Evolutionary conservation across 345 rosid genomes (phyloP), one percentile per base, ranked within the genome.

Genomic region (Euphorbia pulcherrima): DNA sequence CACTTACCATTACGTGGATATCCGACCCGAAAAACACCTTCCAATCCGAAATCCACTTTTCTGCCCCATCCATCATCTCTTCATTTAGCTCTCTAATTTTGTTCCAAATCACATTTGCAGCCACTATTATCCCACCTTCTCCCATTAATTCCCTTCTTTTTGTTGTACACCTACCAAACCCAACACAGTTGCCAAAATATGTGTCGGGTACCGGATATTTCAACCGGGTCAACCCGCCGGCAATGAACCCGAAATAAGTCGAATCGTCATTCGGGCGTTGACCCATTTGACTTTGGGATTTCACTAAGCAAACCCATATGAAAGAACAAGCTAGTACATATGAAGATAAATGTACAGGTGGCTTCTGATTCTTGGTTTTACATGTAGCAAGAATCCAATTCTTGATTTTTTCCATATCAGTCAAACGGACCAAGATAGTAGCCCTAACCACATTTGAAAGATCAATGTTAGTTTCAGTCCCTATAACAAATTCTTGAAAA

Each of bases 131-230:
- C 50, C 85, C 83, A 17, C 60, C 74, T 18, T 72, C 76, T 2
- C 84, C 82, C 24, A 60, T 1, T 8, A 81, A 51, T 18, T 70
- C 84, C 6, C 29, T 26, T 46, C 5, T 46, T 1, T 18, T 23
- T 50, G 73, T 74, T 67, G 14, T 20, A 5, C 71, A 58, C 60
- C 83, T 46, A 11, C 71, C 83, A 5, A 78, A 71, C 68, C 79
- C 75, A 2, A 79, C 72, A 16, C 82, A 85, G n/a, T 79, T 83
- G 0, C 85, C 87, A 0, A 85, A 60, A 58, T 85, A 81, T 0
- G 67, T 27, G 13, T 33, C 1, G 0, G 85, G 75, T 1, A 83
- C 71, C 8, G 6, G 55, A 46, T 67, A 77, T 23, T 65, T 74
- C 69, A 77, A 26, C 16, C 83, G 74, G 72, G 59, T 24, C 16